Conservation (phyloP, 2,329 filamentous ascomycete species). For the Cladosporium phlei region DNA sequence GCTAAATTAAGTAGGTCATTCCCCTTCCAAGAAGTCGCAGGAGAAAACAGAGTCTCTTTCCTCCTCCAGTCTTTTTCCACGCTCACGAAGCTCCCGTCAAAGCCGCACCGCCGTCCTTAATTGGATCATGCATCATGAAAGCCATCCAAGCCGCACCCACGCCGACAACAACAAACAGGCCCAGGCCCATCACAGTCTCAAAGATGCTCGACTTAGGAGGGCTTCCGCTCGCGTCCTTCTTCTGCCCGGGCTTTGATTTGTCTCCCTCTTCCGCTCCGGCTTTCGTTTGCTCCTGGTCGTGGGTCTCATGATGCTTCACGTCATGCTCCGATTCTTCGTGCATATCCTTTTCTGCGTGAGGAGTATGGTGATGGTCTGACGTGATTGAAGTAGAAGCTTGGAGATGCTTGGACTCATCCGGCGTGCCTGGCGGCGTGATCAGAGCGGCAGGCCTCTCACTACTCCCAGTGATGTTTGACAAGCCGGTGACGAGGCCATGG, state of each 20-base stretch:
- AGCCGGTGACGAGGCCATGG: background rate
- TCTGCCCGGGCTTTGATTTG: background rate
- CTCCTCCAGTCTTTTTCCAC: background rate
- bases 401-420: constrained; percentile 20
- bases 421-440: constrained; percentile 33
- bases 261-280: background rate
- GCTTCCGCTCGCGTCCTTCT: background rate
- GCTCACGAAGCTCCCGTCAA: constrained; percentile 1
- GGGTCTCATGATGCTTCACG: background rate
- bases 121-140: constrained; percentile 10
- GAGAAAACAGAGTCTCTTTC: background rate
- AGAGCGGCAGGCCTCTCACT: constrained; percentile 21
- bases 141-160: constrained; percentile 11
- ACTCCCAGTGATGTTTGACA: background rate
- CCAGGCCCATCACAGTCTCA: constrained; percentile 3
- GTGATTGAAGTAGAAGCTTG: background rate
- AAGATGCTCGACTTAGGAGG: background rate
- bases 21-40: background rate
- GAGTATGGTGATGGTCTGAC: constrained; percentile 2
- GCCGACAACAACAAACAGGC: constrained; percentile 4
- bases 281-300: background rate
- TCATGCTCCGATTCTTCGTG: constrained; percentile 12
- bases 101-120: constrained; percentile 13
- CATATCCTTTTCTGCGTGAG: constrained; percentile 12
- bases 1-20: background rate